Evolutionary conservation across 2,329 filamentous ascomycete genomes (phyloP).

Genomic region (Apiospora aurea): DNA sequence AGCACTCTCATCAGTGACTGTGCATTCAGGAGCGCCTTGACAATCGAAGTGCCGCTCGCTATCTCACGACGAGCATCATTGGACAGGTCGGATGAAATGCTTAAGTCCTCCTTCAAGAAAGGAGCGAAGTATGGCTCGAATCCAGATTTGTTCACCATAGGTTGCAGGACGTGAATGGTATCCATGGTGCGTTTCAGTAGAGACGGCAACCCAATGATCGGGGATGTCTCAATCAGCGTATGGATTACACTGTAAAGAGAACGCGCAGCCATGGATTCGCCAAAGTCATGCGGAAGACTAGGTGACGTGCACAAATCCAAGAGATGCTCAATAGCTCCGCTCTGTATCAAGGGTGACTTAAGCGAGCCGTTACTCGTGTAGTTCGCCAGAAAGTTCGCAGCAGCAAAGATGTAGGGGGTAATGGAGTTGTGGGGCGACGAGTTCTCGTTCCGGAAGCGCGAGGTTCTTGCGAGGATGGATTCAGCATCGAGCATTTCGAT

Average conservation of each 20-base stretch:
- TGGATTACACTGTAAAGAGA: slow-evolving; percentile 78
- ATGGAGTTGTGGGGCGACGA: slow-evolving; percentile 49
- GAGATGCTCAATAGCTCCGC: slow-evolving; percentile 82
- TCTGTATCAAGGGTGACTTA: slow-evolving; percentile 76
- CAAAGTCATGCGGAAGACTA: slow-evolving; percentile 78
- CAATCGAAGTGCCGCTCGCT: slow-evolving; percentile 74
- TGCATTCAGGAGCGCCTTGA: slow-evolving; percentile 79
- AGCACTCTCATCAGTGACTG: slow-evolving; percentile 80
- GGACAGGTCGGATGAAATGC: slow-evolving; percentile 40
- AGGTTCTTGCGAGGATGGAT: slow-evolving; percentile 33
- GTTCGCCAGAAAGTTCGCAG: slow-evolving; percentile 76
- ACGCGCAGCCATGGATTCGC: slow-evolving; percentile 70
- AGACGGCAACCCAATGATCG: slow-evolving; percentile 82
- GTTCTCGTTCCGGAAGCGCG: slow-evolving; percentile 30
- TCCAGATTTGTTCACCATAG: slow-evolving; percentile 64
- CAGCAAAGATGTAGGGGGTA: slow-evolving; percentile 75
- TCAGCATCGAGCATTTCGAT: slow-evolving; percentile 70
- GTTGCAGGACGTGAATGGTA: slow-evolving; percentile 71
- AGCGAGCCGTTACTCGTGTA: slow-evolving; percentile 79
- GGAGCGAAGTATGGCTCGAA: slow-evolving; percentile 73
- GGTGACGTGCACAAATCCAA: slow-evolving; percentile 85
- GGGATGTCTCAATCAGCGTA: slow-evolving; percentile 79
- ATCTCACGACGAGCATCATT: slow-evolving; percentile 50
- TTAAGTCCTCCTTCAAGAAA: slow-evolving; percentile 58
- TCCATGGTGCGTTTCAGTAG: slow-evolving; percentile 77